These are phyloP conservation scores for Suaeda aralocaspica DNA, from an alignment of 148 eudicot species.

Conservation along the genomic window DNA sequence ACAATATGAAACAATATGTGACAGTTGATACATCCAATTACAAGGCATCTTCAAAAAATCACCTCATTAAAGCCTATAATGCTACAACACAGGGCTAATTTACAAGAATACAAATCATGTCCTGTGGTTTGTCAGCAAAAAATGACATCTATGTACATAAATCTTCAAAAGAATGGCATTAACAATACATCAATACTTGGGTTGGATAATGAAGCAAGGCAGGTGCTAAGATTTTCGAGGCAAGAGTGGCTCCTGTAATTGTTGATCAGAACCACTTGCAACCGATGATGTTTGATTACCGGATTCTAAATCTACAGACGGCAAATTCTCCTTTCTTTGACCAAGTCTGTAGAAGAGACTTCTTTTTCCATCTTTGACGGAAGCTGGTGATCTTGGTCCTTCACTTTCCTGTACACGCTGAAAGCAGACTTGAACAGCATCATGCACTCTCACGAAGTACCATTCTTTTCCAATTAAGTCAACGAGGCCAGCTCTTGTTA, in stretches of 20 bases:
- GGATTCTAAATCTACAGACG: slow-evolving; percentile 51
- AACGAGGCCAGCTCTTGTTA: slow-evolving; percentile 71
- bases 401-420: slow-evolving; percentile 58
- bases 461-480: slow-evolving; percentile 90
- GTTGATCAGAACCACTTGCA: slow-evolving; percentile 36
- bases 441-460: slow-evolving; percentile 96
- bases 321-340: slow-evolving; percentile 44
- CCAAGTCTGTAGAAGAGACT: slow-evolving; percentile 41
- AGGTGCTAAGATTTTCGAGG: slow-evolving; percentile 36
- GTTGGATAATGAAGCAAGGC: background rate
- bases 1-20: too few relatives aligned
- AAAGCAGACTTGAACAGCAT: slow-evolving; percentile 93
- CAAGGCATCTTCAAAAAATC: slow-evolving; percentile 5
- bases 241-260: slow-evolving; percentile 69
- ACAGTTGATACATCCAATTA: slow-evolving; percentile 7
- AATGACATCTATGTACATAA: slow-evolving; percentile 13
- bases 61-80: background rate
- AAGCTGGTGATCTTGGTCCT: slow-evolving; percentile 31
- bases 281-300: slow-evolving; percentile 32
- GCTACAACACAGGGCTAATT: background rate
- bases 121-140: slow-evolving; percentile 12
- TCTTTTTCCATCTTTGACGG: slow-evolving; percentile 31
- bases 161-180: slow-evolving; percentile 17
- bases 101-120: slow-evolving; percentile 2
- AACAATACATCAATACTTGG: background rate